These are phyloP conservation scores for Aspergillus ostianus DNA, from an alignment of 495 filamentous ascomycete species.

Conservation along the genomic window DNA sequence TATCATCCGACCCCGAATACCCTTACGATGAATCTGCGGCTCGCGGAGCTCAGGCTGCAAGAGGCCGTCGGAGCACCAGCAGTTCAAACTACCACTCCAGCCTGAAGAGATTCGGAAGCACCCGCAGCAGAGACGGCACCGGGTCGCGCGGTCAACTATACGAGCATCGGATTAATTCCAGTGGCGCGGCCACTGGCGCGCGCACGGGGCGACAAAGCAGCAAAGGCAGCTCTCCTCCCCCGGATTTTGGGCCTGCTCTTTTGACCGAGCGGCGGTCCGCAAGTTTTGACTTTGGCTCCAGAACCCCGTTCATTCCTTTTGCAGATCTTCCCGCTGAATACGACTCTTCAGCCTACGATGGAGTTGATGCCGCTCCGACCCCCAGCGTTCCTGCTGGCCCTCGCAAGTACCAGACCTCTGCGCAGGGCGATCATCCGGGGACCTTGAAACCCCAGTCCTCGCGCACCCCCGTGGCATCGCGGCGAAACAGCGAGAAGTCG, in stretches of 20 bases:
- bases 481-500: conserved; percentile 63
- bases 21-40: conserved; percentile 62
- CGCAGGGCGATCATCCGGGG: conserved; percentile 34
- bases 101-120: conserved; percentile 64
- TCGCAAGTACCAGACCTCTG: conserved; percentile 36
- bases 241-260: conserved; percentile 56
- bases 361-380: conserved; percentile 82
- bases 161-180: conserved; percentile 20
- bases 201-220: conserved; percentile 58
- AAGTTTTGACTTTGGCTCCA: conserved; percentile 69
- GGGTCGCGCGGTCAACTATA: conserved; percentile 28
- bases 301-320: conserved; percentile 33
- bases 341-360: conserved; percentile 43
- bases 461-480: conserved; percentile 39
- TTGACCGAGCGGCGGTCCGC: conserved; percentile 63
- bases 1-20: conserved; percentile 74
- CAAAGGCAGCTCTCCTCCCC: conserved; percentile 70
- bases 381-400: conserved; percentile 85
- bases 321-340: conserved; percentile 21
- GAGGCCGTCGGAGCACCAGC: conserved; percentile 75
- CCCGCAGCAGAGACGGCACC: conserved; percentile 46
- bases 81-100: conserved; percentile 69
- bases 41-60: conserved; percentile 48
- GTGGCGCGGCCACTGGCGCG: conserved; percentile 7
- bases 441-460: conserved; percentile 46